Conservation (phyloP, 1,139 yeast genomes). For the Saccharomyces hybrid region DNA sequence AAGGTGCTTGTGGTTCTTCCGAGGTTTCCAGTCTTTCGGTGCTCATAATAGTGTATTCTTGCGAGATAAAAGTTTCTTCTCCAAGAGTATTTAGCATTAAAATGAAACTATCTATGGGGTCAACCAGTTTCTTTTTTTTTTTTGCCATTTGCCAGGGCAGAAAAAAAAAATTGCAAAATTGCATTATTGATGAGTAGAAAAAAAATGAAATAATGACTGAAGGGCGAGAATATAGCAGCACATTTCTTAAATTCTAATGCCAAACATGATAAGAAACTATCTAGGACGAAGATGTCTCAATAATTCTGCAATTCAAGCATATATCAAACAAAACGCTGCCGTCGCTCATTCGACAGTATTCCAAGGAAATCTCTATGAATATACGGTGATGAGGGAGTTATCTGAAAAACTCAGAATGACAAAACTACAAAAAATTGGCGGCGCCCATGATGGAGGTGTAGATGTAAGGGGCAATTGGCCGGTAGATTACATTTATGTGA, state of each 20-base stretch:
- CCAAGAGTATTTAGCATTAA: neutral
- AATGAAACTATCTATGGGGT: neutral
- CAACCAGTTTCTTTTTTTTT: constrained; percentile 6
- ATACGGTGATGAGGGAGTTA: constrained; percentile 44
- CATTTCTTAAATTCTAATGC: neutral
- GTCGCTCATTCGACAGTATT: constrained; percentile 42
- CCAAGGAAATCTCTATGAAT: constrained; percentile 65
- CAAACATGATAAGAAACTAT: neutral
- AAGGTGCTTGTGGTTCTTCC: neutral
- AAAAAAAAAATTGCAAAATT: neutral
- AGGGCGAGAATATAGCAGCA: neutral
- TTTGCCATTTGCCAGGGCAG: neutral
- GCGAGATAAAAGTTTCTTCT: neutral
- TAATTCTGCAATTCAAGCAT: constrained; percentile 13
- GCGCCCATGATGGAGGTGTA: constrained; percentile 66
- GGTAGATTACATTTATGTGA: constrained; percentile 25
- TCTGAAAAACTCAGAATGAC: constrained; percentile 37
- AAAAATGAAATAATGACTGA: neutral
- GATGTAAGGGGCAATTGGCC: constrained; percentile 63
- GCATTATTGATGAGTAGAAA: constrained; percentile 4
- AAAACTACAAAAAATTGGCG: constrained; percentile 45
- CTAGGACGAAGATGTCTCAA: constrained; percentile 6
- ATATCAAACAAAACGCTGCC: constrained; percentile 15
- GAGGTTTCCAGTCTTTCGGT: constrained; percentile 2
- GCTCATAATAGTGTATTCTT: constrained; percentile 1